phyloP scores from a whole-genome alignment of 805 yeast species.

The Spathaspora hagerdaliae region DNA sequence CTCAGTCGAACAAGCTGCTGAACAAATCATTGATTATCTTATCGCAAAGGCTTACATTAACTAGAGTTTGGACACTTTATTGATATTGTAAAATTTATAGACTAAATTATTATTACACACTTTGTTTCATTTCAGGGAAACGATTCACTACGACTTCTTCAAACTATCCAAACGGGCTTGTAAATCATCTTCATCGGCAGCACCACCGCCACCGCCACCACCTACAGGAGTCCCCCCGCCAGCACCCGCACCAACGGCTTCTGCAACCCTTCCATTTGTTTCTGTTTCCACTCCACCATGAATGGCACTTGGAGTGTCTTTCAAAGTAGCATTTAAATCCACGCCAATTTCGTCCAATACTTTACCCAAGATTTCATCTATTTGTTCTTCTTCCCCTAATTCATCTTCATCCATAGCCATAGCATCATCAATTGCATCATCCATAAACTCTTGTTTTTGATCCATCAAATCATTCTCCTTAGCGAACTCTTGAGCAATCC shows the following conservation, averaged over 20 bases:
- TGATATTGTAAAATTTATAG: neutral
- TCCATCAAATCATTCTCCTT: conserved; percentile 95
- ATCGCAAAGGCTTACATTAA: conserved; percentile 43
- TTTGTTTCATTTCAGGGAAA: too few species aligned
- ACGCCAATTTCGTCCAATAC: conserved; percentile 96
- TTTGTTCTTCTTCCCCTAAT: conserved; percentile 81
- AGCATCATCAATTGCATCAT: conserved; percentile 94
- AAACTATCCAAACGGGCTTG: conserved; percentile 86
- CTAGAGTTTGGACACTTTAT: conserved; percentile 1
- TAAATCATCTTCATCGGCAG: conserved; percentile 67
- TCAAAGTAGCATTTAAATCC: conserved; percentile 55
- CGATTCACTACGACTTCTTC: conserved; percentile 48
- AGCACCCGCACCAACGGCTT: conserved; percentile 44
- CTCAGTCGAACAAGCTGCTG: conserved; percentile 78
- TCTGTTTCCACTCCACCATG: conserved; percentile 35
- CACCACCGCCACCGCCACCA: conserved; percentile 45
- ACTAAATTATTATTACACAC: neutral
- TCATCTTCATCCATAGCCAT: conserved; percentile 80
- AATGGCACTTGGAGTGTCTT: conserved; percentile 41
- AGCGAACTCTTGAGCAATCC: conserved; percentile 93
- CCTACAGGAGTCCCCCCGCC: conserved; percentile 27
- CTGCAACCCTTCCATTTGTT: conserved; percentile 42
- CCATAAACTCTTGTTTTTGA: conserved; percentile 98
- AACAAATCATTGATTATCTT: conserved; percentile 65
- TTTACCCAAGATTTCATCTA: conserved; percentile 84